Conservation (phyloP, 495 filamentous ascomycete species). For the Annulohypoxylon stygium region DNA sequence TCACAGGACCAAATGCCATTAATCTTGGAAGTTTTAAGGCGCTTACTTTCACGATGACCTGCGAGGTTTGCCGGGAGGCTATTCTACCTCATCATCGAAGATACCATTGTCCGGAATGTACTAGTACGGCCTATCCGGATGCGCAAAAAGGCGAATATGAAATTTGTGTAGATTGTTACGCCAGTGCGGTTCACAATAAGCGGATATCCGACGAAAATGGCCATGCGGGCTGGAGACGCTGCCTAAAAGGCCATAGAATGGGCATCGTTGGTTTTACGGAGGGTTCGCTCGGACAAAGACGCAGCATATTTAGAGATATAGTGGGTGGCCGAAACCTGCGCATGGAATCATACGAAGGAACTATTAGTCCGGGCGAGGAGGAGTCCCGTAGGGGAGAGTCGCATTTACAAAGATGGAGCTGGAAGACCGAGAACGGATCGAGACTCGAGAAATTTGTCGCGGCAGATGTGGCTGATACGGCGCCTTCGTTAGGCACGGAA, state of each 20-base stretch:
- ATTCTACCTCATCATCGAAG: conserved; percentile 76
- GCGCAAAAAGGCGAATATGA: conserved; percentile 85
- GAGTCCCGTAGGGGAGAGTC: conserved; percentile 30
- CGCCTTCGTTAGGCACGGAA: conserved; percentile 46
- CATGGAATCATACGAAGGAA: conserved; percentile 62
- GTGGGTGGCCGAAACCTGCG: conserved; percentile 77
- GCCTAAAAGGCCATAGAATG: conserved; percentile 85
- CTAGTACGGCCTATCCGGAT: conserved; percentile 50
- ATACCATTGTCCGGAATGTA: conserved; percentile 76
- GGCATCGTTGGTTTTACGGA: conserved; percentile 80
- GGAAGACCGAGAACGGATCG: conserved; percentile 35
- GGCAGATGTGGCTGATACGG: conserved; percentile 48
- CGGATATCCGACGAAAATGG: conserved; percentile 81
- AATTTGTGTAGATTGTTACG: conserved; percentile 83
- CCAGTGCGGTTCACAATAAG: conserved; percentile 68
- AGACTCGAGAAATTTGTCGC: conserved; percentile 50
- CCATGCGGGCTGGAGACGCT: conserved; percentile 82
- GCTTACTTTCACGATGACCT: conserved; percentile 75
- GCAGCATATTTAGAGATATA: conserved; percentile 70
- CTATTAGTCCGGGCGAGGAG: conserved; percentile 28
- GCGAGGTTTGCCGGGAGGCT: conserved; percentile 77
- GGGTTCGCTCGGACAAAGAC: conserved; percentile 68
- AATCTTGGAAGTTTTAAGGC: conserved; percentile 59
- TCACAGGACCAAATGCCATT: conserved; percentile 54
- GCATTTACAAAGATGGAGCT: conserved; percentile 53